phyloP scores from a whole-genome alignment of 495 filamentous ascomycete genomes.

The Pseudevernia furfuracea region DNA sequence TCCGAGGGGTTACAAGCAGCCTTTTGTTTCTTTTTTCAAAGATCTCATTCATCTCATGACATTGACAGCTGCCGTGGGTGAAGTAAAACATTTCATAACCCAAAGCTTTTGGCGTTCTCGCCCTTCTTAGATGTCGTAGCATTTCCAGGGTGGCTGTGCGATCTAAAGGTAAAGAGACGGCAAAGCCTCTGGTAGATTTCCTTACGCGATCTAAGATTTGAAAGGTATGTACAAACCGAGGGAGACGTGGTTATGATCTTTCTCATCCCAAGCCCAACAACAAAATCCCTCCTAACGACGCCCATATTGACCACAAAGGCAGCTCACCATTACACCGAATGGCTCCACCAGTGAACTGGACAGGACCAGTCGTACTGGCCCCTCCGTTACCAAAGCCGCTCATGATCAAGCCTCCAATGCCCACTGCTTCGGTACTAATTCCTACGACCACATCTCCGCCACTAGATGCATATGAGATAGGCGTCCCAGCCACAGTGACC shows the following conservation, averaged over 20 bases:
- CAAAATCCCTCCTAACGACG: background rate
- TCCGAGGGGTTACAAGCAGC: too few relatives aligned
- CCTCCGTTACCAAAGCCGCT: background rate
- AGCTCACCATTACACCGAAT: background rate
- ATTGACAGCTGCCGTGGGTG: too few relatives aligned
- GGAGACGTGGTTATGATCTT: background rate
- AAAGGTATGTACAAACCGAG: background rate
- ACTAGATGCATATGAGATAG: background rate
- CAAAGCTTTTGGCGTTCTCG: too few relatives aligned
- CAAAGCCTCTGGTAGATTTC: too few relatives aligned
- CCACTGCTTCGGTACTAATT: conserved; percentile 5
- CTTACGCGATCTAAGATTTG: too few relatives aligned
- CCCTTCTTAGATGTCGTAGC: too few relatives aligned
- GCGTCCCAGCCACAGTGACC: conserved; percentile 15
- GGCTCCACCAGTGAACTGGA: background rate
- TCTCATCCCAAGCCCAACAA: background rate
- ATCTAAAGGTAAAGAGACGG: too few relatives aligned
- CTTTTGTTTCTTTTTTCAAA: too few relatives aligned
- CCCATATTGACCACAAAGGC: background rate
- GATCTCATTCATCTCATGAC: too few relatives aligned
- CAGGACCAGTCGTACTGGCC: background rate
- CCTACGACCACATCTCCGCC: conserved; percentile 13
- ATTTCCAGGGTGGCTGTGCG: too few relatives aligned
- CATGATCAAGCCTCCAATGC: conserved; percentile 3
- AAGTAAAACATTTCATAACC: too few relatives aligned